These are phyloP conservation scores for Volvox africanus DNA, from an alignment of 139 green algal genomes.

Conservation along the genomic window DNA sequence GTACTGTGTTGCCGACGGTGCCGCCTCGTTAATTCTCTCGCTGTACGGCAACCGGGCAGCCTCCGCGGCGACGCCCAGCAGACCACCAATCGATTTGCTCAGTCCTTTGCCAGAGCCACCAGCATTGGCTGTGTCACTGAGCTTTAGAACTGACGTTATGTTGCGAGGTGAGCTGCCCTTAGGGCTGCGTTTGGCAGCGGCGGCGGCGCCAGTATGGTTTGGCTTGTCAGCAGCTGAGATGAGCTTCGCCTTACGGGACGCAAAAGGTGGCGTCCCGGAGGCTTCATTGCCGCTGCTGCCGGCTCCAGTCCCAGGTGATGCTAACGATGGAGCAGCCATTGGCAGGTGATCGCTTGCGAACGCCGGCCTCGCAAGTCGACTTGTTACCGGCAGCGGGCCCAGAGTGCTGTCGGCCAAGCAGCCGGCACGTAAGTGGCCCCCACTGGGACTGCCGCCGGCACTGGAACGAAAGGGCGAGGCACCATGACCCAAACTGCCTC, in stretches of 20 bases:
- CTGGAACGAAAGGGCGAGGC: neutral
- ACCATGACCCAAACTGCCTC: neutral
- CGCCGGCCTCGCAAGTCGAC: neutral
- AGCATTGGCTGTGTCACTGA: neutral
- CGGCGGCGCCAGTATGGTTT: neutral
- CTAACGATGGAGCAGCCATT: no score
- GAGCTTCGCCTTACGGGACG: neutral
- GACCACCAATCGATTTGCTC: neutral
- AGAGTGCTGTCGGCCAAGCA: no score
- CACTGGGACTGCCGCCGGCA: no score
- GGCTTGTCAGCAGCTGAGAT: neutral
- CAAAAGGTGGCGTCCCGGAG: neutral
- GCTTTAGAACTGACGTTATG: neutral
- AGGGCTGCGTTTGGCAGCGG: neutral
- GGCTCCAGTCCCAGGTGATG: no score
- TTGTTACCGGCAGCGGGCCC: neutral
- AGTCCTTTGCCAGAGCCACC: neutral
- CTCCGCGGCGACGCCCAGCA: slow-evolving; percentile 2
- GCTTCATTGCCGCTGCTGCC: neutral
- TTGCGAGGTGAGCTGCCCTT: neutral
- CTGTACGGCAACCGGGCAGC: slow-evolving; percentile 11
- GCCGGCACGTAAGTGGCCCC: no score
- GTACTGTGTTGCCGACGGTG: neutral
- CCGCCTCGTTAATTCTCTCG: neutral
- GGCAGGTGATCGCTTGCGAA: no score